Evolutionary conservation across 1,284 basidiomycete species (phyloP), one percentile per base, ranked within the genome.

Genomic region (Cryptococcus maquisensis): DNA sequence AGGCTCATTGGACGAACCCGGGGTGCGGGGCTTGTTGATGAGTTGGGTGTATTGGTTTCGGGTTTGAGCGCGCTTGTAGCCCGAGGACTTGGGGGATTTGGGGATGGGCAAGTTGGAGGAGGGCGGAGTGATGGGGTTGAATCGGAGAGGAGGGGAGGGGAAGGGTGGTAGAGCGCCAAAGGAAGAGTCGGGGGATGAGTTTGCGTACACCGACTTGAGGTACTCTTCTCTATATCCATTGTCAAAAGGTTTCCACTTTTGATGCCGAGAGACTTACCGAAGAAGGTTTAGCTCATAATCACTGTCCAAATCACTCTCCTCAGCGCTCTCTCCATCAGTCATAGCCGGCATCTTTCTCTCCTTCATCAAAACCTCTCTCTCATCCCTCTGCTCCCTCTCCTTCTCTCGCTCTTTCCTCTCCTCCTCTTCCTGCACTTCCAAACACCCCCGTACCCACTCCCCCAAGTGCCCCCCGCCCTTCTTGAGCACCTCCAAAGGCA

Each of bases 271-370:
- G 20, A 61, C 62, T 58, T 32, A 68, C 63, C 60, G 50, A 20
- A 62, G 52, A 36, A 63, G 52, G 3, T 52, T 56, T 2, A 62
- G 49, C 10, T 56, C 55, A 51, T 61, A 55, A 53, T 67, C 67
- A 43, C 57, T 62, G 41, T 65, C 61, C 24, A 63, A 51, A 51
- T 68, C 67, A 41, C 59, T 61, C n/a, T 67, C 65, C 26, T 64
- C 63, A 10, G 59, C 59, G 21, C 62, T 64, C 46, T 59, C 61
- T 6, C 62, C 60, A 45, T 66, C 66, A 7, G 67, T 68, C 65
- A 67, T 59, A 9, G 58, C 62, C 9, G 59, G 59, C n/a, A 56
- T 55, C 12, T 45, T 56, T n/a, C 24, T 45, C 20, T 45, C 53
- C 51, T 28, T 36, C 28, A 6, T 32, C 28, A 32, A 7, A 6